phyloP scores from a whole-genome alignment of 768 basidiomycete species.

The Termitomyces sp. region DNA sequence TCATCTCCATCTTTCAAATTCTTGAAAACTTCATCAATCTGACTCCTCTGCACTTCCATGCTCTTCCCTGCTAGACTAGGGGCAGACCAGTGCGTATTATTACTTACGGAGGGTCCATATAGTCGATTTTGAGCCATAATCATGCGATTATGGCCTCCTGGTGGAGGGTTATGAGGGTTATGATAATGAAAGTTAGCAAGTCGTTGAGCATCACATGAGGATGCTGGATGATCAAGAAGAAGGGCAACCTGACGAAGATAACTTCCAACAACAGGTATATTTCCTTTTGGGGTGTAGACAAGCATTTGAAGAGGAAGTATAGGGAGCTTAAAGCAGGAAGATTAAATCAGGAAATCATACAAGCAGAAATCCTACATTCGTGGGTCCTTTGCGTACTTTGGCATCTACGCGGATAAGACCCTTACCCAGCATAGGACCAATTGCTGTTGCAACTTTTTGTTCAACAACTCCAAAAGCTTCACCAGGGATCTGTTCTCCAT shows the following conservation, averaged over 20 bases:
- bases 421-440: slow-evolving; percentile 84
- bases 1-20: slow-evolving; percentile 86
- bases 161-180: slow-evolving; percentile 88
- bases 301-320: slow-evolving; percentile 83
- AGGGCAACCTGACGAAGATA: slow-evolving; percentile 67
- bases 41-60: slow-evolving; percentile 87
- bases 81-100: slow-evolving; percentile 52
- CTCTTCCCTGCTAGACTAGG: slow-evolving; percentile 64
- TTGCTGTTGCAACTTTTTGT: slow-evolving; percentile 73
- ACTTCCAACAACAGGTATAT: slow-evolving; percentile 79
- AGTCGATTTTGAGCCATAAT: slow-evolving; percentile 38
- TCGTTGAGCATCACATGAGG: slow-evolving; percentile 60
- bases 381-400: slow-evolving; percentile 62
- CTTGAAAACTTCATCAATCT: slow-evolving; percentile 93
- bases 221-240: slow-evolving; percentile 77
- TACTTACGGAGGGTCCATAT: slow-evolving; percentile 29
- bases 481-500: slow-evolving; percentile 53
- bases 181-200: slow-evolving; percentile 66
- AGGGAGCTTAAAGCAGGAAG: slow-evolving; percentile 53
- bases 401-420: slow-evolving; percentile 81
- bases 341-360: slow-evolving; percentile 16
- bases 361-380: slow-evolving; percentile 41
- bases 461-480: slow-evolving; percentile 84
- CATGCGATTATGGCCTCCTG: slow-evolving; percentile 54
- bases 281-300: slow-evolving; percentile 92